Percentiles rank a stretch among this genome's conserved stretches.
phyloP scores from a whole-genome alignment of 2,329 filamentous ascomycete genomes.

The Cladorrhinum sp. region DNA sequence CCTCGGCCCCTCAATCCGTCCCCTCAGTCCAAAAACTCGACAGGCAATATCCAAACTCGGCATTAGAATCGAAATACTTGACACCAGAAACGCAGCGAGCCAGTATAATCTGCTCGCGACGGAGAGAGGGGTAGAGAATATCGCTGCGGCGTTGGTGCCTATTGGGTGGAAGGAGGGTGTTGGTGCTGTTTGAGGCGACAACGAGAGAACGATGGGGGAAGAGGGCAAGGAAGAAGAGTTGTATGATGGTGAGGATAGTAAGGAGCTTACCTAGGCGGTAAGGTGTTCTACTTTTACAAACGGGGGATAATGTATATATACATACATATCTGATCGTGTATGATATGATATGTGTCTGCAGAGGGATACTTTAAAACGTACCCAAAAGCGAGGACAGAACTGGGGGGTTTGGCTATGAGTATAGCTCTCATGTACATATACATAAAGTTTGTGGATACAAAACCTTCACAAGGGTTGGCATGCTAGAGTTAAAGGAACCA shows the following conservation, averaged over 20 bases:
- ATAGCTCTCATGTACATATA: too few species aligned
- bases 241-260: not conserved
- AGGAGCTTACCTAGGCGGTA: too few species aligned
- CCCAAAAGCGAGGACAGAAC: too few species aligned
- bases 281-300: too few species aligned
- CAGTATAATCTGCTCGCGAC: conserved; percentile 96
- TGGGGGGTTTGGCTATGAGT: too few species aligned
- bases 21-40: conserved; percentile 72
- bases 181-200: conserved; percentile 35
- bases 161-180: conserved; percentile 72
- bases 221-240: not conserved
- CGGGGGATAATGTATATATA: too few species aligned
- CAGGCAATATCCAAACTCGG: conserved; percentile 72
- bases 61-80: conserved; percentile 81
- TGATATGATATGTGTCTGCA: too few species aligned
- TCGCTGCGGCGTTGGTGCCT: conserved; percentile 85
- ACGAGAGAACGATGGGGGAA: not conserved
- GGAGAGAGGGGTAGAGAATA: conserved; percentile 78
- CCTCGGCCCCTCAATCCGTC: conserved; percentile 70
- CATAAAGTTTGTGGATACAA: too few species aligned
- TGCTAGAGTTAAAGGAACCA: too few species aligned
- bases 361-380: too few species aligned
- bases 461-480: too few species aligned
- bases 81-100: conserved; percentile 89
- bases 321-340: too few species aligned